These are phyloP conservation scores for Fragaria nilgerrensis DNA, from an alignment of 306 rosid genomes.

Conservation along the genomic window DNA sequence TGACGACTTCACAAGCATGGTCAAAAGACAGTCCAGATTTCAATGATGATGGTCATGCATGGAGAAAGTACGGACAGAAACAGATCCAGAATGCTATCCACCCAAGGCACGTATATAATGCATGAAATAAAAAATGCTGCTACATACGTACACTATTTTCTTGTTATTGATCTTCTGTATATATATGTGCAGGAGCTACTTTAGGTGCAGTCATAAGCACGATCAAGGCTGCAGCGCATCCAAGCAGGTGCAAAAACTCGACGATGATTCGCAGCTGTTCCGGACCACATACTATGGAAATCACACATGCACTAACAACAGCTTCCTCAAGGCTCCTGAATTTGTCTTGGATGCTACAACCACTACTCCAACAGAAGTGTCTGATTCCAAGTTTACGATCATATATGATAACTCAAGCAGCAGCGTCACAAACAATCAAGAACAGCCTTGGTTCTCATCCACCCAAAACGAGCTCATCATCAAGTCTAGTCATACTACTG, in stretches of 20 bases:
- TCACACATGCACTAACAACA: conserved; percentile 50
- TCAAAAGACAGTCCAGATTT: conserved; percentile 31
- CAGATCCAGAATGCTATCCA: conserved; percentile 33
- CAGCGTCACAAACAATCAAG: not conserved
- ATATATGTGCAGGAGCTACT: conserved; percentile 51
- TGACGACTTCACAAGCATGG: conserved; percentile 19
- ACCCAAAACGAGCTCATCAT: not conserved
- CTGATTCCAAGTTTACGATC: conserved; percentile 27
- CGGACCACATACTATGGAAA: conserved; percentile 46
- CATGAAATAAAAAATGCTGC: not conserved
- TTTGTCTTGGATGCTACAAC: conserved; percentile 35
- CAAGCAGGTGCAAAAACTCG: conserved; percentile 62
- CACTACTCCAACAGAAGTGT: conserved; percentile 2
- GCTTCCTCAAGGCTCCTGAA: conserved; percentile 30
- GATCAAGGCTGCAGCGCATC: conserved; percentile 68
- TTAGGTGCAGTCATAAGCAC: conserved; percentile 64
- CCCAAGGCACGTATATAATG: conserved; percentile 35
- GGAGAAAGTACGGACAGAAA: conserved; percentile 85
- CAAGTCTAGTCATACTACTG: no score
- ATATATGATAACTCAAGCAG: conserved; percentile 34
- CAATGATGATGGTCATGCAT: conserved; percentile 53
- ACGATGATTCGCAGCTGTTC: conserved; percentile 43
- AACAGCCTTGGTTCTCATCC: conserved; percentile 20
- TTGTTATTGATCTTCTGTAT: no score
- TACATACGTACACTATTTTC: no score